Evolutionary conservation across 441 rosid species (phyloP), one percentile per base, ranked within the genome.

Genomic region (Aleurites moluccanus): DNA sequence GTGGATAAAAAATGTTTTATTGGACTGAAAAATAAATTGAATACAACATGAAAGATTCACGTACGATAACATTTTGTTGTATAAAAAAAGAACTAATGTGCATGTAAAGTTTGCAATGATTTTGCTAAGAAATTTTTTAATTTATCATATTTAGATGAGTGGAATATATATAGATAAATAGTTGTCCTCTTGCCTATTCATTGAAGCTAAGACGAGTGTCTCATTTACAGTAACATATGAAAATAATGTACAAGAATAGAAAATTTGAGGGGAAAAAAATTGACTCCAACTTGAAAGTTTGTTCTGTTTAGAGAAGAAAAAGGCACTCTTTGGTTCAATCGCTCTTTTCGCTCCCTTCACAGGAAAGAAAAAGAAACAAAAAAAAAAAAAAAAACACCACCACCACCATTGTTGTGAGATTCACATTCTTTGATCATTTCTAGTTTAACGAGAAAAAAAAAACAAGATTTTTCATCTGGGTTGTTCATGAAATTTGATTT

Each of bases 331-430:
- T 50, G 63, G 70, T 55, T 67, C 73, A 72, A 72, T 72, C 74
- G 77, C 74, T 69, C 67, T 80, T 80, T 72, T 80, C 77, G 82
- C 75, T 76, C 35, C 60, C 67, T 62, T 63, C 45, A 67, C 33
- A 53, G 21, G 60, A 35, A 21, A 52, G 21, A 66, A 33, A 10
- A 20, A n/a, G 44, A 18, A 38, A 10, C 35, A 11, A 6, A 28
- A 25, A 20, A 25, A 1, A 47, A 44, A 3, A 2, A 25, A 21
- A 59, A 18, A 42, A 13, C 13, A 13, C 0, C 40, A 25, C 27
- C 21, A 28, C 35, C 28, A 27, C n/a, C 16, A 53, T n/a, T n/a
- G n/a, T 67, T 62, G 67, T 23, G 50, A 33, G 23, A 20, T 40
- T 63, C 28, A 52, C 53, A 33, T 27, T 67, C 44, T n/a, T n/a